Percentiles rank a stretch among this genome's conserved stretches.
Conservation (phyloP, 768 basidiomycete genomes). For the Auricularia heimuer region DNA sequence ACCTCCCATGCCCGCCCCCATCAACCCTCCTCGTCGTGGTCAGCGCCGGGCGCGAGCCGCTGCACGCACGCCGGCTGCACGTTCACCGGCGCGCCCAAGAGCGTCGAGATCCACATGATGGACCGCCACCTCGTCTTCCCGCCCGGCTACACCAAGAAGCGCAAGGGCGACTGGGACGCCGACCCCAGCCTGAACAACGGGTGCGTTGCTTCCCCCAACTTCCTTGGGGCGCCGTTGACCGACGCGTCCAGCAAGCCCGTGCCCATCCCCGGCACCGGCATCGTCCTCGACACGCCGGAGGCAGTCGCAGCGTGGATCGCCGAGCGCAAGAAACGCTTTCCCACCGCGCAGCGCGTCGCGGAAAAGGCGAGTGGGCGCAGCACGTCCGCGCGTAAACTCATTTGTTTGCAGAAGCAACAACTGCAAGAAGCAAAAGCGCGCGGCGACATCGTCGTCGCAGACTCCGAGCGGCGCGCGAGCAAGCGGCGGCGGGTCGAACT, state of each 20-base stretch:
- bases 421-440: slow-evolving; percentile 68
- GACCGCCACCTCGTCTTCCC: slow-evolving; percentile 83
- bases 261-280: slow-evolving; percentile 68
- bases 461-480: slow-evolving; percentile 28
- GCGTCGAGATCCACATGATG: slow-evolving; percentile 77
- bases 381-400: slow-evolving; percentile 10
- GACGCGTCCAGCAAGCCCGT: slow-evolving; percentile 46
- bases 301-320: slow-evolving; percentile 76
- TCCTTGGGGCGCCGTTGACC: slow-evolving; percentile 2
- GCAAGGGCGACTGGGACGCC: slow-evolving; percentile 63
- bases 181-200: slow-evolving; percentile 67
- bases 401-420: slow-evolving; percentile 41
- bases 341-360: slow-evolving; percentile 53
- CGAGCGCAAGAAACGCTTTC: slow-evolving; percentile 82
- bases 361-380: slow-evolving; percentile 40
- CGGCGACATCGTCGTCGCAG: slow-evolving; percentile 55
- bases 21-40: slow-evolving; percentile 44
- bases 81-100: slow-evolving; percentile 60
- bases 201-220: slow-evolving; percentile 28
- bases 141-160: slow-evolving; percentile 48
- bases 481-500: slow-evolving; percentile 35
- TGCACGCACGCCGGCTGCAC: slow-evolving; percentile 57
- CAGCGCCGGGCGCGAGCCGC: slow-evolving; percentile 37
- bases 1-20: slow-evolving; percentile 8
- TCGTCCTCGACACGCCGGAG: slow-evolving; percentile 73